Evolutionary conservation across 148 eudicot species (phyloP).

Genomic region (Rhododendron griersonianum): DNA sequence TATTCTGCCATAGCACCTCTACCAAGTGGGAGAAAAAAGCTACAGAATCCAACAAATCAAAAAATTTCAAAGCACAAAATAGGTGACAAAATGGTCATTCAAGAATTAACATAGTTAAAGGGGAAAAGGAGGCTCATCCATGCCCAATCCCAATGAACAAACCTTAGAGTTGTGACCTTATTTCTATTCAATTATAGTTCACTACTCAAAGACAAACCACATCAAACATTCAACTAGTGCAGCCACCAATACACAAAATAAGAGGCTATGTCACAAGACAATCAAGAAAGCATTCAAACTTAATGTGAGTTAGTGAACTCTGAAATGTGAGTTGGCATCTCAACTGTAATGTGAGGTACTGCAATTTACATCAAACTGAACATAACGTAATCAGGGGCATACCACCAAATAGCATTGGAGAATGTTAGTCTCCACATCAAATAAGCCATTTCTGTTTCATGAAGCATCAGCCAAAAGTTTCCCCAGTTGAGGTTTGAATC

Average conservation of each 20-base stretch:
- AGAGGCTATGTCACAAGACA: not conserved
- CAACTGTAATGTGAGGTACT: not conserved
- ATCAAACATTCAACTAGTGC: not conserved
- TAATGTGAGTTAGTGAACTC: too few species aligned
- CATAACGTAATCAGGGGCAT: not conserved
- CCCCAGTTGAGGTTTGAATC: constrained; percentile 1
- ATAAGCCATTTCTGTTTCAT: not conserved
- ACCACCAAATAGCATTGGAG: not conserved
- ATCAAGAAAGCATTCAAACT: too few species aligned
- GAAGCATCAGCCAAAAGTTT: constrained; percentile 4
- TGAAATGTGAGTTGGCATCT: not conserved
- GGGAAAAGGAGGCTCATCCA: not conserved
- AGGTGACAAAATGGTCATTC: not conserved
- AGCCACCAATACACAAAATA: not conserved
- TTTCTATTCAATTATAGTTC: not conserved
- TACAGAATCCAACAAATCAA: not conserved
- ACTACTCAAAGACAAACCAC: not conserved
- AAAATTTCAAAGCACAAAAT: not conserved
- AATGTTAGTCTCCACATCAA: constrained; percentile 6
- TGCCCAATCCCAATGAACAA: not conserved
- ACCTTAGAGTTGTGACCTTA: not conserved
- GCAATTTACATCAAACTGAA: not conserved
- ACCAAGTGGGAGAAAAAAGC: not conserved
- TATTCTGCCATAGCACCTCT: not conserved
- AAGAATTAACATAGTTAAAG: not conserved